Base-by-base conservation (phyloP, 352 stramenopile genomes). In the Phytophthora sp. region DNA sequence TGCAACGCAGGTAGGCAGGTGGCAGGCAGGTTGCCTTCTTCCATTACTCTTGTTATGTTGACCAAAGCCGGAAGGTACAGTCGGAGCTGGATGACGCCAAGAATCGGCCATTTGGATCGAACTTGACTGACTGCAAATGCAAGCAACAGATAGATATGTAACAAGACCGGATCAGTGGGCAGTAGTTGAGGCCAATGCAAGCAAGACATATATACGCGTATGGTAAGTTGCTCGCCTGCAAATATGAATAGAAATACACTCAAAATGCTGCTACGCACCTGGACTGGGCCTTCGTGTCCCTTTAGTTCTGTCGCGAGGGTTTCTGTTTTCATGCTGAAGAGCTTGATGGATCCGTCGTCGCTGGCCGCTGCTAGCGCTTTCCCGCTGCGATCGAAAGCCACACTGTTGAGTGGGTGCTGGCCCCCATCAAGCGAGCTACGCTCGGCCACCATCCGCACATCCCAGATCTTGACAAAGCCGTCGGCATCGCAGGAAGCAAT, bases 371-470 rank as follows among this genome's bases (percentile, higher is more conserved):
- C 80, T 13, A 98, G 43, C 5, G 92, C 77, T 37, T 84, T 88
- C 15, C 91, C 94, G 44, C 88, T 96, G 38, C 91, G 78, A 67
- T 98, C 95, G 39, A 98, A 94, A 41, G 84, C 76, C 10, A 98
- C 79, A 45, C 79, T 93, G 69, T 98, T 98, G 11, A 97, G 76
- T 21, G 95, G 87, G 39, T 97, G 87, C 54, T 97, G 80, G 1
- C 89, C 88, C 48, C 83, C 83, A 54, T 97, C 83, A 23, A 98
- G 77, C 20, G 89, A 91, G 26, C 68, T 77, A 6, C 93, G 76
- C 76, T 98, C 94, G 21, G 91, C 86, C 26, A 98, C 93, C 91
- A 98, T 98, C 41, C 94, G 89, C 41, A 98, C 90, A 64, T 98
- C 95, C 95, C 95, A 98, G 27, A 98, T 74, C 65, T 98, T 98